These are phyloP conservation scores for Nicotiana paniculata DNA, from an alignment of 257 asterid genomes.

Conservation along the genomic window DNA sequence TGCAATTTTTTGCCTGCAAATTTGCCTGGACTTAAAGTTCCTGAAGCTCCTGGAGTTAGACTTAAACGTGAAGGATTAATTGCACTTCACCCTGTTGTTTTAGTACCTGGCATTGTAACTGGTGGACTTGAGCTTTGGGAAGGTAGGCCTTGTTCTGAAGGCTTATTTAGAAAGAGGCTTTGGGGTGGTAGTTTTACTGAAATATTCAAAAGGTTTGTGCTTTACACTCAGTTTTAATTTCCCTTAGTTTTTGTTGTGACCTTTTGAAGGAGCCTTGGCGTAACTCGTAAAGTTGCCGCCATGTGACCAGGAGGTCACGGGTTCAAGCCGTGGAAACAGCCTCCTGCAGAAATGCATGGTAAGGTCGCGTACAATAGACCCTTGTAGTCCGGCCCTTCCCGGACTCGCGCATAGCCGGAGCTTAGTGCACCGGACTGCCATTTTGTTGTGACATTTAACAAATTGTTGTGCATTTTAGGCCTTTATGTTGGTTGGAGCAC, in stretches of 20 bases:
- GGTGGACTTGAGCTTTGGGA: slow-evolving; percentile 98
- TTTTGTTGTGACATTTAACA: background rate
- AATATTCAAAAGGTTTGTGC: slow-evolving; percentile 59
- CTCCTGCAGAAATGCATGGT: no score
- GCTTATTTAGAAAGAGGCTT: slow-evolving; percentile 66
- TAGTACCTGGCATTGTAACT: slow-evolving; percentile 90
- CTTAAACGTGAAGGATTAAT: slow-evolving; percentile 52
- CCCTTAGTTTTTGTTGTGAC: background rate
- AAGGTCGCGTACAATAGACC: background rate
- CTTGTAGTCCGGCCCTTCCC: background rate
- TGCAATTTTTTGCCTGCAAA: slow-evolving; percentile 39
- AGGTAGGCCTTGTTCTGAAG: slow-evolving; percentile 78
- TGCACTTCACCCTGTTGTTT: slow-evolving; percentile 65
- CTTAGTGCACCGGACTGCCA: background rate
- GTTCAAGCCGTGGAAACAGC: no score
- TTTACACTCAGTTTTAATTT: background rate
- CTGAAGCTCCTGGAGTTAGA: slow-evolving; percentile 59
- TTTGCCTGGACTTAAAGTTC: slow-evolving; percentile 32
- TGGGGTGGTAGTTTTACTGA: slow-evolving; percentile 88
- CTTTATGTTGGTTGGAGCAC: slow-evolving; percentile 10
- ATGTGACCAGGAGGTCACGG: no score
- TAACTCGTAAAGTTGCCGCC: background rate
- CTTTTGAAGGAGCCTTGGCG: background rate
- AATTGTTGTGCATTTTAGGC: background rate
- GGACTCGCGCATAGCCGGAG: background rate